phyloP scores from a whole-genome alignment of 202 grass and related monocot species.

The Eragrostis tef region DNA sequence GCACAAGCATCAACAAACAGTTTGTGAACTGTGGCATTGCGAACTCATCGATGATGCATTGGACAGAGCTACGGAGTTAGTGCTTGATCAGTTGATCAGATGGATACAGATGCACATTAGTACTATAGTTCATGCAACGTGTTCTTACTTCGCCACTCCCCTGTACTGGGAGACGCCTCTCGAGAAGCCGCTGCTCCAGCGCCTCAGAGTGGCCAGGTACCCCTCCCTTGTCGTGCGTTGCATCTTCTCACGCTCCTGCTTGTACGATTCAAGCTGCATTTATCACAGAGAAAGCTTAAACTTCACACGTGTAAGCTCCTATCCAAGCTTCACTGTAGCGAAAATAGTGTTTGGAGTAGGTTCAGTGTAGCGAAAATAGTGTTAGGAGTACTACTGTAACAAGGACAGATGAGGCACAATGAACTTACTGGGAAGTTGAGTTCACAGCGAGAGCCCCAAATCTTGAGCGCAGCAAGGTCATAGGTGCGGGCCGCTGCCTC shows the following conservation, averaged over 20 bases:
- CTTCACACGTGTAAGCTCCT: neutral
- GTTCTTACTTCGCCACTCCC: conserved; percentile 61
- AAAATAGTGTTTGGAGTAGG: no score
- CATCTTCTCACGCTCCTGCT: conserved; percentile 63
- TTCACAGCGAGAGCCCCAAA: conserved; percentile 34
- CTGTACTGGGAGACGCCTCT: conserved; percentile 75
- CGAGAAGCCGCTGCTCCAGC: conserved; percentile 72
- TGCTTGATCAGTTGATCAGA: conserved; percentile 24
- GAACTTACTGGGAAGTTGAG: conserved; percentile 62
- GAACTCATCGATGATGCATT: neutral
- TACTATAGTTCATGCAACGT: neutral
- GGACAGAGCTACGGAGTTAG: neutral
- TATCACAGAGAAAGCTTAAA: neutral
- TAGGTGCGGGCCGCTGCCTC: conserved; percentile 52
- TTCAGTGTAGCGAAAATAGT: no score
- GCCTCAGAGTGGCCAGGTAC: conserved; percentile 62
- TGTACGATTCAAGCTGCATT: conserved; percentile 56
- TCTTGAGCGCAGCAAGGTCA: conserved; percentile 67
- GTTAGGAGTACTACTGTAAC: neutral
- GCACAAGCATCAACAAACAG: neutral
- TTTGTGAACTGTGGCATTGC: neutral
- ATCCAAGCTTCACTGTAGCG: neutral
- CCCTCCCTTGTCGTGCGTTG: conserved; percentile 59
- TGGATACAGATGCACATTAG: conserved; percentile 19
- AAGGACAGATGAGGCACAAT: neutral